phyloP scores from a whole-genome alignment of 2,329 filamentous ascomycete genomes.

The Colletotrichum sojae region DNA sequence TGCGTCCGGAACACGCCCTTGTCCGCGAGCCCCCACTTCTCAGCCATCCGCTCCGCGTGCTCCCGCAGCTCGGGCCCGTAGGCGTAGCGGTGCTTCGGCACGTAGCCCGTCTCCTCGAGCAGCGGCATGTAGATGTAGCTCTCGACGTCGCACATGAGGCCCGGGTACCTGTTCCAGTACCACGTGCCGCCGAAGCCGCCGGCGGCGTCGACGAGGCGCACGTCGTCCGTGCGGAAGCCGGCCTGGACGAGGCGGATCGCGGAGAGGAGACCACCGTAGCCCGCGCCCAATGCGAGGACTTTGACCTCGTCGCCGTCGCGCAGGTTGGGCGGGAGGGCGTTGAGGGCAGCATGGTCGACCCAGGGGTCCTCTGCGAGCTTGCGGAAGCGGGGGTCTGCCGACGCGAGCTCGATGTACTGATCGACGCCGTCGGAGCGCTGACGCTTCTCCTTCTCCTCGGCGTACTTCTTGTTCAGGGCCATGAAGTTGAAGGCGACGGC shows the following conservation, averaged over 20 bases:
- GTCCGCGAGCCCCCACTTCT: conserved; percentile 56
- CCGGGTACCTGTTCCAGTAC: conserved; percentile 67
- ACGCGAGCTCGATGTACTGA: conserved; percentile 51
- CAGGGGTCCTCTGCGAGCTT: conserved; percentile 52
- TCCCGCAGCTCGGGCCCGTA: conserved; percentile 58
- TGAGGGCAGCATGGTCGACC: conserved; percentile 51
- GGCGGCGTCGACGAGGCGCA: conserved; percentile 58
- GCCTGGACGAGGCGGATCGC: conserved; percentile 46
- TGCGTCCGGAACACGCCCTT: conserved; percentile 58
- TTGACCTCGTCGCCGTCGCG: conserved; percentile 47
- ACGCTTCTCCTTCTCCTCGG: conserved; percentile 52
- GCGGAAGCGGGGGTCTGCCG: conserved; percentile 40
- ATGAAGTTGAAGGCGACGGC: conserved; percentile 35
- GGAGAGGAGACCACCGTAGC: conserved; percentile 52
- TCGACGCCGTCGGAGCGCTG: conserved; percentile 48
- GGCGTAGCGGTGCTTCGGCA: conserved; percentile 66
- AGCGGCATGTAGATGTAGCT: conserved; percentile 72
- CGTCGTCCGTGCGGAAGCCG: conserved; percentile 49
- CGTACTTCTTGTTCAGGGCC: conserved; percentile 49
- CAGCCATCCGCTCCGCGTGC: conserved; percentile 59
- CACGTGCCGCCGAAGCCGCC: conserved; percentile 65
- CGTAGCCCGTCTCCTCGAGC: conserved; percentile 72
- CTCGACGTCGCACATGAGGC: conserved; percentile 71
- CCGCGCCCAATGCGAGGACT: conserved; percentile 53
- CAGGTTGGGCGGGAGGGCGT: conserved; percentile 44